phyloP scores from a whole-genome alignment of 2,329 filamentous ascomycete species.

The Cladosporium phlei region DNA sequence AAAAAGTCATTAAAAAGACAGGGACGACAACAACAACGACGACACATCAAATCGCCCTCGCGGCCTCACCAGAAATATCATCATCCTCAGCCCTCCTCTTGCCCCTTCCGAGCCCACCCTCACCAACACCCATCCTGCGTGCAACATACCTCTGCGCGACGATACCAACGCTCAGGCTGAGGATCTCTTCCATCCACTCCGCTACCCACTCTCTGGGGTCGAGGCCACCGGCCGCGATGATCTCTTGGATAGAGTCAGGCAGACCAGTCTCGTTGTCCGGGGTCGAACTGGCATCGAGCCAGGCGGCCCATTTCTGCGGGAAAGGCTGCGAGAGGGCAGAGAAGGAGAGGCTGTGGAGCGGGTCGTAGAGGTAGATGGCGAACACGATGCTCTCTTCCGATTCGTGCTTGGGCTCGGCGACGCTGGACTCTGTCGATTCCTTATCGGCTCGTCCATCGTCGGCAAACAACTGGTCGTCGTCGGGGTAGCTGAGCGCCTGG shows the following conservation, averaged over 20 bases:
- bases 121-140: constrained; percentile 89
- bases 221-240: constrained; percentile 68
- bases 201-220: constrained; percentile 96
- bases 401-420: constrained; percentile 44
- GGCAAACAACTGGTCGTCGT: constrained; percentile 64
- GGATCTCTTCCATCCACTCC: constrained; percentile 89
- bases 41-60: constrained; percentile 49
- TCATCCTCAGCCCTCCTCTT: constrained; percentile 54
- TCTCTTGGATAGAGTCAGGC: constrained; percentile 81
- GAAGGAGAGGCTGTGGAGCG: constrained; percentile 86
- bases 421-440: constrained; percentile 48
- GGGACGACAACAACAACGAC: too few relatives aligned
- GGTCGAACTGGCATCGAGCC: constrained; percentile 69
- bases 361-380: constrained; percentile 77
- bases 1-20: too few relatives aligned
- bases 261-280: constrained; percentile 41
- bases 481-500: constrained; percentile 70
- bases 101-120: constrained; percentile 61
- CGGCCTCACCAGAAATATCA: constrained; percentile 55
- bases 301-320: constrained; percentile 80
- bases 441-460: constrained; percentile 39
- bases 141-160: constrained; percentile 95
- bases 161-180: constrained; percentile 72
- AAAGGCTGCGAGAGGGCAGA: constrained; percentile 75
- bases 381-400: constrained; percentile 64